Evolutionary conservation across 805 yeast species (phyloP).

Genomic region (Hanseniaspora nectarophila): DNA sequence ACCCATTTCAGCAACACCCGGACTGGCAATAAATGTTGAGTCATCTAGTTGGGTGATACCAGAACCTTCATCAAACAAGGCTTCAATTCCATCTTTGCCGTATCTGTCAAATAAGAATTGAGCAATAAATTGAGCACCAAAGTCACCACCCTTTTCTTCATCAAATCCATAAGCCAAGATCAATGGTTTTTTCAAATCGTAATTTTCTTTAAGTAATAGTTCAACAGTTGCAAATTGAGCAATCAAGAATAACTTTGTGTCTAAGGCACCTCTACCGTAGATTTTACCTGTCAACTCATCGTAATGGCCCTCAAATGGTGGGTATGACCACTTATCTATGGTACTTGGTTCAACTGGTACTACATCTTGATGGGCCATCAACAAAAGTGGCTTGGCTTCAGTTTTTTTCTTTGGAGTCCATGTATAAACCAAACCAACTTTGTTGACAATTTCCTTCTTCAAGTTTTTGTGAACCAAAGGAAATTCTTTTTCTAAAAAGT

Average conservation of each 20-base stretch:
- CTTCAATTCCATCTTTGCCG: slow-evolving; percentile 48
- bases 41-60: slow-evolving; percentile 29
- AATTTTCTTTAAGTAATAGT: slow-evolving; percentile 33
- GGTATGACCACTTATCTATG: slow-evolving; percentile 43
- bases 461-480: slow-evolving; percentile 34
- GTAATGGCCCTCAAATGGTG: slow-evolving; percentile 51
- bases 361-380: slow-evolving; percentile 66
- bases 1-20: slow-evolving; percentile 49
- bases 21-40: slow-evolving; percentile 38
- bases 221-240: slow-evolving; percentile 50
- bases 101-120: slow-evolving; percentile 37
- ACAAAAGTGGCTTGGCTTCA: slow-evolving; percentile 45
- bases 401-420: slow-evolving; percentile 43
- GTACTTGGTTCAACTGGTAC: slow-evolving; percentile 58
- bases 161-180: slow-evolving; percentile 61
- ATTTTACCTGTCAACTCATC: slow-evolving; percentile 42
- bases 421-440: slow-evolving; percentile 48
- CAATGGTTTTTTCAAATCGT: slow-evolving; percentile 44
- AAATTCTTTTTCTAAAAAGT: slow-evolving; percentile 27
- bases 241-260: slow-evolving; percentile 53
- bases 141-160: slow-evolving; percentile 55
- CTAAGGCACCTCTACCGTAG: slow-evolving; percentile 62
- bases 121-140: slow-evolving; percentile 48
- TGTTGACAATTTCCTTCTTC: slow-evolving; percentile 41
- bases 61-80: slow-evolving; percentile 56